Base-by-base conservation (phyloP, 306 rosid genomes). In the Sindora glabra region DNA sequence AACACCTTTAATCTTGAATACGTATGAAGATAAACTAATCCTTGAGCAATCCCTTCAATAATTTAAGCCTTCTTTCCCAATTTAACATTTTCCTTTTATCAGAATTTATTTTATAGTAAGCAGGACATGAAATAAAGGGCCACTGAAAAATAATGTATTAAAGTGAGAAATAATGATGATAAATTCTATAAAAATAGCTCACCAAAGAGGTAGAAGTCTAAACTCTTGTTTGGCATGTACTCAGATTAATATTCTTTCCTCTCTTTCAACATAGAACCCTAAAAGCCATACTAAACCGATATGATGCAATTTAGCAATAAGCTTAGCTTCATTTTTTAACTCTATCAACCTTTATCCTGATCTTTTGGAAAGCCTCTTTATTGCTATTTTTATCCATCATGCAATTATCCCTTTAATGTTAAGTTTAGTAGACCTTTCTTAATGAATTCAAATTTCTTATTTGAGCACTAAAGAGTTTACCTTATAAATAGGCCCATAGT, bases 1-100 rank as follows among this genome's bases (percentile, higher is more conserved):
- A 58, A 72, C 21, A 65, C 67, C 33, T 21, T 72, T 42, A 72
- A 29, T 66, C 74, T 74, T 10, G 79, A 78, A 47, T 29, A 29
- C 5, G 8, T 29, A 17, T 65, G 68, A 5, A 65, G 63, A 61
- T 73, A 73, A 12, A 65, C 19, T 11, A 73, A 23, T 58, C 73
- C 72, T 58, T 66, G 62, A 59, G 66, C 61, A 41, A 65, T 24
- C 12, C 69, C 69, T 18, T 45, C 56, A 19, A 70, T 70, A 14
- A 70, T 70, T 14, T 23, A 55, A 58, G 44, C 11, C 77, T 67
- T 19, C 19, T 72, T 9, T 49, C 10, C 68, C 77, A 72, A 19
- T 34, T 4, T n/a, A 64, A n/a, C 13, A 30, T 2, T 27, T 12
- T 23, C 56, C 57, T 41, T 65, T 24, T 41, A 0, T 22, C 1